Base-by-base conservation (phyloP, 495 filamentous ascomycete species). In the Penicillium mononematosum region DNA sequence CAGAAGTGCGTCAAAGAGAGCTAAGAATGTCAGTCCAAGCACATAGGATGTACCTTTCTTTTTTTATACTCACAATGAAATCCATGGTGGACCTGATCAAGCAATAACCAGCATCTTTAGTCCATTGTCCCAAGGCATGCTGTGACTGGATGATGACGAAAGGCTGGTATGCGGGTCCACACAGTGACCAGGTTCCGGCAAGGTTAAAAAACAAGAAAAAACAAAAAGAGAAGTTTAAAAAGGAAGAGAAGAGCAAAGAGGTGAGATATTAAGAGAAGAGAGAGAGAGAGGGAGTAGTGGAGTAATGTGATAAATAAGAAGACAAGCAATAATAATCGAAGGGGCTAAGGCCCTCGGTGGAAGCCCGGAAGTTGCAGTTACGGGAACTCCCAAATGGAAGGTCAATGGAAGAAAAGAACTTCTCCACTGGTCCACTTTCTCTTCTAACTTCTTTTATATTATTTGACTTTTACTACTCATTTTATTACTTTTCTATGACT, bases 1-100 rank as follows among this genome's bases (percentile, higher is more conserved):
- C 92, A 97, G 73, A 96, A 97, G 77, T 97, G 92, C 67, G 92
- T 92, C 63, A 97, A 84, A 70, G 91, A 95, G 67, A 96, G 83
- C 92, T 97, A 50, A 34, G 46, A 49, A 41, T 12, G 55, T 56
- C 34, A 65, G 58, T 22, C 27, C 19, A 39, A 39, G 27, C 29
- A 17, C 16, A 8, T 8, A 7, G n/a, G 7, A 6, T 39, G 6
- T 17, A 39, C 7, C n/a, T 38, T 7, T 25, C 4, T 25, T 16
- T 38, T 17, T 39, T 39, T 39, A 17, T 20, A 47, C 27, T 38
- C 19, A 79, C 76, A 68, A 79, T 77, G 57, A 79, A 78, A 76
- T 79, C 76, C 76, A 79, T 79, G 58, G 65, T 55, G 58, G 58
- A 49, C 32, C 43, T 46, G 58, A 66, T 71, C 65, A 69, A 58